Evolutionary conservation across 2,329 filamentous ascomycete genomes (phyloP), one percentile per base, ranked within the genome.

Genomic region (Colletotrichum lindemuthianum): DNA sequence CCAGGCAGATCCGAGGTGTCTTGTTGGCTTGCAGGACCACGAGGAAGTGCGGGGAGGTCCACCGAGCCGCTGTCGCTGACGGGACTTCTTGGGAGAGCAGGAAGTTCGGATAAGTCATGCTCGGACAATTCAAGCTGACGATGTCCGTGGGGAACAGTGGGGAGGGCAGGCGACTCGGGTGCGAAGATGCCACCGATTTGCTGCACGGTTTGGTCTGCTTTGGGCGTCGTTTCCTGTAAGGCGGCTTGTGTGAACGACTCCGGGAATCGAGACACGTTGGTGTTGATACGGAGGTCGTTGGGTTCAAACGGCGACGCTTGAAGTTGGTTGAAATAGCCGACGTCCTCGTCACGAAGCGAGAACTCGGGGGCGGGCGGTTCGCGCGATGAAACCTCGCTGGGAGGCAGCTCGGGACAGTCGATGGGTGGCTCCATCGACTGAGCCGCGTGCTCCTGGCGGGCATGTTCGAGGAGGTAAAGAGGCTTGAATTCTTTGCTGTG

Each of bases 401-500:
- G 83, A 6, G 79, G 80, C 12, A 88, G 76, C 34, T 82, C 83
- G 7, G 87, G 85, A 2, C 88, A 74, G 4, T 79, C 71, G 45
- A 82, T 73, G 33, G 75, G 68, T 24, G 72, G 70, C 34, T 76
- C 73, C 4, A 71, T 69, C 6, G 43, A 59, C 43, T 59, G 63
- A 37, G 63, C 59, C 16, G 59, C 54, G 16, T 76, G 71, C 47
- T 75, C 75, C 45, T 80, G 78, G 8, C 81, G 79, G 4, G 79
- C 80, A 68, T 80, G 88, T 75, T 96, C 92, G 7, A 97, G 87
- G 24, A 97, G 88, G 76, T 92, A 95, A 8, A 97, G 79, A 0
- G 94, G 94, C 69, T 91, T 89, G 71, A 94, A 90, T 72, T 96
- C 92, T 59, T 86, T 86, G 15, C 83, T 84, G 68, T 78, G 86